A percentile compares a stretch with the other conserved stretches of the same genome.
Conservation (phyloP, 768 basidiomycete genomes). For the Russula brevipes region DNA sequence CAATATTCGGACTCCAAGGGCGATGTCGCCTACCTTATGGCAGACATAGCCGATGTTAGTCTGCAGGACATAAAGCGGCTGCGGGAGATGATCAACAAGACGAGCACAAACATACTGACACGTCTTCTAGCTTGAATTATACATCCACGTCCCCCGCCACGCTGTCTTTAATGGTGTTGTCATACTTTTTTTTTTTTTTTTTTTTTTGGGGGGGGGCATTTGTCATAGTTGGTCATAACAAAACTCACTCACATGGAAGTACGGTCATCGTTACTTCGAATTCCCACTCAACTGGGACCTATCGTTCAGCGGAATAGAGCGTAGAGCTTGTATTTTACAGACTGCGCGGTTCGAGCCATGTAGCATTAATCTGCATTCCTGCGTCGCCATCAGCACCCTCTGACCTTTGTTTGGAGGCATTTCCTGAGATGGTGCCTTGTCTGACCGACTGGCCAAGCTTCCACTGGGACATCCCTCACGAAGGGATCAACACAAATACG, state of each 20-base stretch:
- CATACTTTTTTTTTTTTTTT: not conserved
- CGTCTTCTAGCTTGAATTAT: conserved; percentile 58
- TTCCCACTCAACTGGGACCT: conserved; percentile 24
- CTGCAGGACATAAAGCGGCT: conserved; percentile 71
- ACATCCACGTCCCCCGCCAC: too few relatives aligned
- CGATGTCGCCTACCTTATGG: conserved; percentile 91
- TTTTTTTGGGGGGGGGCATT: not conserved
- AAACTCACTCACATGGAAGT: not conserved
- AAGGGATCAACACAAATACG: conserved; percentile 69
- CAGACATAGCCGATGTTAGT: conserved; percentile 91
- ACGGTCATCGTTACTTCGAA: conserved; percentile 13
- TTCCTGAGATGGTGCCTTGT: conserved; percentile 53
- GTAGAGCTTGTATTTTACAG: conserved; percentile 18
- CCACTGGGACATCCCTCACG: conserved; percentile 31
- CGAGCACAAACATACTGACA: conserved; percentile 85
- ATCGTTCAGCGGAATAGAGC: not conserved
- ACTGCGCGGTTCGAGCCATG: not conserved
- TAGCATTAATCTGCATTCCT: conserved; percentile 13
- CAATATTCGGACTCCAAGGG: conserved; percentile 98
- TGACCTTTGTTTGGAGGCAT: conserved; percentile 55
- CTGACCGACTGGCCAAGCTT: conserved; percentile 49
- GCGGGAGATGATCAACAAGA: conserved; percentile 70
- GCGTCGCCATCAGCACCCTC: conserved; percentile 28
- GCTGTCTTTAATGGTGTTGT: not conserved
- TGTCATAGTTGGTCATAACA: not conserved